Evolutionary conservation across 2,329 filamentous ascomycete species (phyloP).

Genomic region (Xylariaceae sp.): DNA sequence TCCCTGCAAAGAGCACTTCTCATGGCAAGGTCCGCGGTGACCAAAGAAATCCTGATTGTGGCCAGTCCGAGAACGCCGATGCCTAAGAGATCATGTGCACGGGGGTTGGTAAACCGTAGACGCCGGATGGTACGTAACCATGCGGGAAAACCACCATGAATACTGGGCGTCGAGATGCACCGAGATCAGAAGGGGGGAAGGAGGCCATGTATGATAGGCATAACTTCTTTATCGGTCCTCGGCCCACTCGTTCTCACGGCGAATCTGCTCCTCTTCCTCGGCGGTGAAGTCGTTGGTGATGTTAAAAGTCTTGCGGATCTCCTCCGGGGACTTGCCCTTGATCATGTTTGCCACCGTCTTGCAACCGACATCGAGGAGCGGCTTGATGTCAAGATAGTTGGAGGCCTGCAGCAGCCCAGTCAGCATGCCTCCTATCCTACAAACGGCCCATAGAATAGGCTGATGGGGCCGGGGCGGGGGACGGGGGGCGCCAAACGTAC

Average conservation of each 20-base stretch:
- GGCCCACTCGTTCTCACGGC: slow-evolving; percentile 85
- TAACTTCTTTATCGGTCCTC: slow-evolving; percentile 70
- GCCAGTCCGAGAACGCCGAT: too few relatives aligned
- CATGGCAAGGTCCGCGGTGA: too few relatives aligned
- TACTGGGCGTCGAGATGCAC: too few relatives aligned
- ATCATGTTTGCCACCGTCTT: slow-evolving; percentile 99
- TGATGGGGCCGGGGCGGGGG: neutral
- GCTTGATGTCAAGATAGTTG: slow-evolving; percentile 99
- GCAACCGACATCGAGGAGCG: slow-evolving; percentile 93
- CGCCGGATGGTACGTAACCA: too few relatives aligned
- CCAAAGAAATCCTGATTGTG: too few relatives aligned
- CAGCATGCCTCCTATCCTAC: slow-evolving; percentile 12
- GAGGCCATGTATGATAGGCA: too few relatives aligned
- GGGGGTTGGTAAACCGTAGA: too few relatives aligned
- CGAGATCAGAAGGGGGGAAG: too few relatives aligned
- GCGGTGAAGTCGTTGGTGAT: slow-evolving; percentile 99
- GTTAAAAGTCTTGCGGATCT: slow-evolving; percentile 99
- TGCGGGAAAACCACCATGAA: too few relatives aligned
- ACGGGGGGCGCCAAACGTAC: slow-evolving; percentile 44
- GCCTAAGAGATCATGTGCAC: too few relatives aligned
- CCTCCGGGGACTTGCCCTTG: slow-evolving; percentile 98
- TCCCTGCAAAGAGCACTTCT: too few relatives aligned
- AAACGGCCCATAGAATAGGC: neutral
- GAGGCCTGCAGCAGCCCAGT: slow-evolving; percentile 56
- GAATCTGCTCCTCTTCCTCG: slow-evolving; percentile 97